Conservation (phyloP, 306 rosid genomes). For the Quercus bicolor region DNA sequence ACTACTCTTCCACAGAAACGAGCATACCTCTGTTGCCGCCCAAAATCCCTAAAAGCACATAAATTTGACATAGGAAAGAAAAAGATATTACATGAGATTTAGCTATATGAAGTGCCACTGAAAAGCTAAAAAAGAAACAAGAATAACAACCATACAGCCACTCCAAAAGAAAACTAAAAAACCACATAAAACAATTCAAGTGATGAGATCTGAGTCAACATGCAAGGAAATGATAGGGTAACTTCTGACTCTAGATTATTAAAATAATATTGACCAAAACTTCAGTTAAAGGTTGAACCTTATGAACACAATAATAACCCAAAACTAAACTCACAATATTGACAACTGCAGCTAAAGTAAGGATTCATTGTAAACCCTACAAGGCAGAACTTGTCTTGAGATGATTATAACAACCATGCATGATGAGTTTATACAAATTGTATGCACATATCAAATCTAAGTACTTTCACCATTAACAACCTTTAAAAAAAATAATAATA, state of each 20-base stretch:
- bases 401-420: too few species aligned
- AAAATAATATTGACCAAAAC: neutral
- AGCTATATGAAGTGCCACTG: neutral
- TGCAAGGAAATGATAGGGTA: neutral
- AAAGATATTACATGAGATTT: neutral
- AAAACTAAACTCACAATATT: neutral
- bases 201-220: neutral
- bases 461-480: too few species aligned
- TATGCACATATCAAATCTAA: too few species aligned
- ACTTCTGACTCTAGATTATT: neutral
- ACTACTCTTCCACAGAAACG: conserved; percentile 94
- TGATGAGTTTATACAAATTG: too few species aligned
- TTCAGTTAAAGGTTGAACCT: neutral
- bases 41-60: conserved; percentile 71
- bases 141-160: neutral
- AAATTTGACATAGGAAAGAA: conserved; percentile 1
- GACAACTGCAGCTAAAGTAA: too few species aligned
- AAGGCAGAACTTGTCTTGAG: neutral
- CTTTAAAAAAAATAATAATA: too few species aligned
- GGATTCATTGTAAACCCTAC: neutral
- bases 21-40: conserved; percentile 97
- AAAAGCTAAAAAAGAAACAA: neutral
- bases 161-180: neutral
- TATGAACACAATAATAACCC: neutral
- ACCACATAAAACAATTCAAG: neutral